These are phyloP conservation scores for Geotrichum klebahnii DNA, from an alignment of 1,139 yeast species.

Conservation along the genomic window DNA sequence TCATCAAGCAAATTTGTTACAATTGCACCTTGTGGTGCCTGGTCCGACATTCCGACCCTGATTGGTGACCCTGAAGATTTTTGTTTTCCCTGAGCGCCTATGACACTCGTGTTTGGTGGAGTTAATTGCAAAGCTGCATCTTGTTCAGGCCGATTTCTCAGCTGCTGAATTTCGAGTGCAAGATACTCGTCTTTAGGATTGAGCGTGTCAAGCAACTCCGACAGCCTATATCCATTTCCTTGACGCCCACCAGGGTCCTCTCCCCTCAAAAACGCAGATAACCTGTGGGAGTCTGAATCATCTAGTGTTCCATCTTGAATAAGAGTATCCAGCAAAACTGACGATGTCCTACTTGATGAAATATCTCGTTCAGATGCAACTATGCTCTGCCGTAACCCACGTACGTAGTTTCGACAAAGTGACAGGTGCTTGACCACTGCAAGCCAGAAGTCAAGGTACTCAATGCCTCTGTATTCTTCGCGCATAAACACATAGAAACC, in stretches of 20 bases:
- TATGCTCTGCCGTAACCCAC: conserved; percentile 58
- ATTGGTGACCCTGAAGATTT: conserved; percentile 21
- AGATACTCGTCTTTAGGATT: conserved; percentile 54
- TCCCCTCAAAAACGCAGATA: conserved; percentile 53
- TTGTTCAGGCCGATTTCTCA: conserved; percentile 13
- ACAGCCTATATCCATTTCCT: conserved; percentile 37
- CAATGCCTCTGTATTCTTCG: conserved; percentile 73
- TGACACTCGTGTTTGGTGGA: conserved; percentile 8
- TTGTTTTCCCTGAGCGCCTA: conserved; percentile 19
- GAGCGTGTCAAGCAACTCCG: conserved; percentile 45
- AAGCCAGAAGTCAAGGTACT: conserved; percentile 79
- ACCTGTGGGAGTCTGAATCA: conserved; percentile 49
- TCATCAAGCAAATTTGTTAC: background rate
- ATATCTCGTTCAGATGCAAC: conserved; percentile 32
- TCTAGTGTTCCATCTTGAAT: conserved; percentile 54
- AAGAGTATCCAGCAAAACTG: conserved; percentile 51
- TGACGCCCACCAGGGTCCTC: conserved; percentile 43
- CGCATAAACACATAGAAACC: conserved; percentile 85
- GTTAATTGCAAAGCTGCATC: conserved; percentile 4
- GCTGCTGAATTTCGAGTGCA: conserved; percentile 24
- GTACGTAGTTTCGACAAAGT: conserved; percentile 79
- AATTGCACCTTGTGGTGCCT: background rate
- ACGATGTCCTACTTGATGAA: conserved; percentile 44
- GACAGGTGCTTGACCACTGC: conserved; percentile 85
- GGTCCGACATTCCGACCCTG: conserved; percentile 16